phyloP scores from a whole-genome alignment of 148 eudicot species.

The Camellia sinensis region DNA sequence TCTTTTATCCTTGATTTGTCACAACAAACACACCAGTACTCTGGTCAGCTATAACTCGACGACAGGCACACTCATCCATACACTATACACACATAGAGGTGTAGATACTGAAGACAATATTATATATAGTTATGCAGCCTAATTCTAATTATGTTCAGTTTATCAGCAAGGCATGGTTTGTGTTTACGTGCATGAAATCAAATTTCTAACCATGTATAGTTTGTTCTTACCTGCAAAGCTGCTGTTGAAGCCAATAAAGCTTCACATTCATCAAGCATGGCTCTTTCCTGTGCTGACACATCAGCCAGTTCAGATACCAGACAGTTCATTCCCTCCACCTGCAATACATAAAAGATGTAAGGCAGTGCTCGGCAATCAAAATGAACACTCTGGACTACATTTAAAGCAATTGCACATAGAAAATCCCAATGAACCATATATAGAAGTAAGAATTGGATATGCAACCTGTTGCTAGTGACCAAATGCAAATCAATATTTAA shows the following conservation, averaged over 20 bases:
- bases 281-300: conserved; percentile 67
- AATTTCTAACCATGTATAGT: background rate
- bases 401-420: background rate
- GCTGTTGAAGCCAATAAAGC: conserved; percentile 59
- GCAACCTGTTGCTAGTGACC: background rate
- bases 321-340: conserved; percentile 73
- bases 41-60: no score
- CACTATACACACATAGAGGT: no score
- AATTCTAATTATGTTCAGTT: background rate
- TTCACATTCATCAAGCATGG: conserved; percentile 80
- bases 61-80: no score
- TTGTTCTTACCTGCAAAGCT: conserved; percentile 68
- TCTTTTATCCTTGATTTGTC: no score
- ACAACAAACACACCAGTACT: no score
- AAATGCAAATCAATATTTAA: background rate
- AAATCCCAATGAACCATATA: background rate
- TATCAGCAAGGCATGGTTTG: background rate
- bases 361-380: conserved; percentile 8
- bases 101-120: no score
- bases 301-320: conserved; percentile 80
- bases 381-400: background rate
- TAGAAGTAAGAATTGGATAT: background rate
- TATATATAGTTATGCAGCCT: no score
- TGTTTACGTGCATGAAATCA: background rate
- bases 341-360: conserved; percentile 12